Evolutionary conservation across 257 asterid species (phyloP).

Genomic region (Nicotiana tabacum): DNA sequence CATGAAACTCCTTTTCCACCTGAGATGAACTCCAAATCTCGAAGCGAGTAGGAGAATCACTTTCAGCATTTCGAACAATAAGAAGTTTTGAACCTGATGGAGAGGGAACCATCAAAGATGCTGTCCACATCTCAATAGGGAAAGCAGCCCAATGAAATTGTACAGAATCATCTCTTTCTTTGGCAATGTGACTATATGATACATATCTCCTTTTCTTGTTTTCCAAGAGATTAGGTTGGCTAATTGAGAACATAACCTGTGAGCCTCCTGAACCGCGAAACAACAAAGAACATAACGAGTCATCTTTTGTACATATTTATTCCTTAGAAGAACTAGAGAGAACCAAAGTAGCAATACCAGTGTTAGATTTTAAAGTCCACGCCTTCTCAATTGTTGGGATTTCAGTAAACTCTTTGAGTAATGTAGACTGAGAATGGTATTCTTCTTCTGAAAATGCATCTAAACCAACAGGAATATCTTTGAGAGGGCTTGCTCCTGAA

Average conservation of each 20-base stretch:
- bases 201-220: constrained; percentile 65
- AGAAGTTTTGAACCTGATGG: constrained; percentile 87
- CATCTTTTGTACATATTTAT: neutral
- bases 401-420: constrained; percentile 65
- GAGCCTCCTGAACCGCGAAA: constrained; percentile 45
- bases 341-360: constrained; percentile 35
- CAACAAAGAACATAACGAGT: constrained; percentile 11
- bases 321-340: neutral
- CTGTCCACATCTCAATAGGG: constrained; percentile 68
- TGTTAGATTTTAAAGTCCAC: constrained; percentile 61
- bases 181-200: constrained; percentile 55
- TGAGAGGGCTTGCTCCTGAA: constrained; percentile 31
- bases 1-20: constrained; percentile 61
- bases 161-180: constrained; percentile 30
- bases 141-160: constrained; percentile 78
- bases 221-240: constrained; percentile 72
- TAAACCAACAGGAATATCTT: constrained; percentile 28
- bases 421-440: constrained; percentile 42
- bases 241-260: constrained; percentile 58
- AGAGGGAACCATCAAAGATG: constrained; percentile 66
- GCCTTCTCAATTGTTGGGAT: constrained; percentile 83
- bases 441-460: constrained; percentile 52
- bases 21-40: constrained; percentile 80
- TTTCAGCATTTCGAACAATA: constrained; percentile 63
- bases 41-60: constrained; percentile 67